Evolutionary conservation across 345 rosid genomes (phyloP), one percentile per base, ranked within the genome.

Genomic region (Gynandropsis gynandra): DNA sequence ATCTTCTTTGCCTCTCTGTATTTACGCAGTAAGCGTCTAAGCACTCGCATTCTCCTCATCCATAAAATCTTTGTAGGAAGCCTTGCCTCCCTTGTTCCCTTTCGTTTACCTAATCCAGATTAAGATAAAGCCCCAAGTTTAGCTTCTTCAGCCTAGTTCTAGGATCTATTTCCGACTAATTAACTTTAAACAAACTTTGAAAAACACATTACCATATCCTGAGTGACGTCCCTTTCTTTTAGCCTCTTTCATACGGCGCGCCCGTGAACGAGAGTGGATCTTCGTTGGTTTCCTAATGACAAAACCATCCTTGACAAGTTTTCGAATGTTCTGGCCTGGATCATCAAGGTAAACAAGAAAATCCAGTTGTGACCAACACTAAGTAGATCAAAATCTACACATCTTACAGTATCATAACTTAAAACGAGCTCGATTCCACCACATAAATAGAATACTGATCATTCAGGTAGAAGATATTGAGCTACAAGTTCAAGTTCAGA

Each of bases 161-260:
- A 24, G 29, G 29, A 24, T 24, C 29, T 24, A 24, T n/a, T 2
- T 2, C 4, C 5, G 29, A 24, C 29, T 2, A 24, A 24, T 24
- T 2, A 24, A 24, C 29, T 24, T 5, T 2, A 5, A 24, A 24
- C 29, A 24, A 24, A 2, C 29, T 24, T 24, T 24, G 29, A 24
- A 24, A 24, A 24, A 24, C n/a, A n/a, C n/a, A 2, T 18, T 78
- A 86, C 98, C 98, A 21, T 87, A 82, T 41, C 98, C 98, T 63
- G 98, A 82, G 72, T 90, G 98, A 20, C 98, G 92, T 0, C 98
- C 98, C 76, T 90, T 90, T 60, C 87, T 80, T 61, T 87, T 90
- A 27, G 98, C 98, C 36, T 76, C 89, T 74, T 82, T 87, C 96
- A 87, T 80, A 0, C 85, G 79, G 0, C 98, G 87, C 0, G 98